Base-by-base conservation (phyloP, 768 basidiomycete genomes). In the Trametes elegans region DNA sequence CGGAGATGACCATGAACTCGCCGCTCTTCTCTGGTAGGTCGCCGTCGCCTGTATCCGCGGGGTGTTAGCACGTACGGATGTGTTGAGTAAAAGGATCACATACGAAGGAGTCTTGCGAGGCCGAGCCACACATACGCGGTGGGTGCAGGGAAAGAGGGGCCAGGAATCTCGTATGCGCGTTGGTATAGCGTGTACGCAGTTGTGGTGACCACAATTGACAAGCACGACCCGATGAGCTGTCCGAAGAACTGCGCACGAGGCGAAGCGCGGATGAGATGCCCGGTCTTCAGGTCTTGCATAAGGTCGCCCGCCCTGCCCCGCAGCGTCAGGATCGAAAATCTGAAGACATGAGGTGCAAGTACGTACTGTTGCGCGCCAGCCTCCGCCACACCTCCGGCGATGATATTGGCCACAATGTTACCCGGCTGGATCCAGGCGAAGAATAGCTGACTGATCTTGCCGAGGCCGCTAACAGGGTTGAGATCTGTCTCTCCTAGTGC, bases 271-370 rank as follows among this genome's bases (percentile, higher is more conserved):
- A 92, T 81, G n/a, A 98, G 75, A 69, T 97, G 92, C 0, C 96
- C 96, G 2, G 96, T 97, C 74, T 98, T 98, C 55, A 98, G 75
- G 71, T 98, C 96, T 74, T 98, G 96, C 96, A 98, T 98, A 8
- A 98, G 82, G 67, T 98, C 96, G 14, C 94, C 96, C 7, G 95
- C 93, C 69, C 91, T 94, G 60, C 51, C 62, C 52, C 21, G 29
- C 11, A 54, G 23, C 29, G 44, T 45, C 18, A 39, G 35, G 36
- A n/a, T 4, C 3, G 5, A 16, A 35, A 3, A 2, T 19, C 16
- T 23, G 2, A 9, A 5, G 11, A 28, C 13, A 21, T 7, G 7
- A n/a, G 32, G 34, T 27, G 31, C 14, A 28, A 19, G 21, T 55
- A 66, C 84, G 58, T 66, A 92, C 88, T 95, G 93, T 70, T 87